Conservation (phyloP, 2,329 filamentous ascomycete genomes). For the Aureobasidium subglaciale region DNA sequence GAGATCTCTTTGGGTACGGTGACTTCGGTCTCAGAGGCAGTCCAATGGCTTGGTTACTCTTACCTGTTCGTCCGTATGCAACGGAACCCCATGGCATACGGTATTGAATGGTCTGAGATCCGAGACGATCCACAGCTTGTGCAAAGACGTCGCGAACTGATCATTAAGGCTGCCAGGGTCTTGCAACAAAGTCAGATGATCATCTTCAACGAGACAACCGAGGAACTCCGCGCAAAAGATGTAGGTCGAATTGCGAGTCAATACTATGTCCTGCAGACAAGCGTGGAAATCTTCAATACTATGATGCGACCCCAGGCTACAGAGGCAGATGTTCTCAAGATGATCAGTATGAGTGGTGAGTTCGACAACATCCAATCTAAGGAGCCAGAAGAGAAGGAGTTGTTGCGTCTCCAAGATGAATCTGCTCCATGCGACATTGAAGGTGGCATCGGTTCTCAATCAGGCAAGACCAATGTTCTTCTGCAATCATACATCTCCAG, state of each 20-base stretch:
- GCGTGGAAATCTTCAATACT: constrained; percentile 90
- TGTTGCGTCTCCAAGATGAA: constrained; percentile 65
- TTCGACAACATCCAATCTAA: constrained; percentile 95
- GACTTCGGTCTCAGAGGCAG: constrained; percentile 85
- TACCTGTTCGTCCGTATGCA: constrained; percentile 97
- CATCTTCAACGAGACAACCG: constrained; percentile 91
- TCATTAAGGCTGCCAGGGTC: constrained; percentile 79
- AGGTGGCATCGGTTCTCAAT: constrained; percentile 57
- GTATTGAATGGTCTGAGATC: constrained; percentile 90
- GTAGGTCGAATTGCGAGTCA: constrained; percentile 95
- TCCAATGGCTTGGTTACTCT: constrained; percentile 96
- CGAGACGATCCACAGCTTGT: constrained; percentile 82
- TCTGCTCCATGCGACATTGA: constrained; percentile 71
- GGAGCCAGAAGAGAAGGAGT: constrained; percentile 82
- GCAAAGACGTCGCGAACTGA: constrained; percentile 73
- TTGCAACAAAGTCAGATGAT: constrained; percentile 97
- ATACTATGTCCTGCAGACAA: constrained; percentile 89
- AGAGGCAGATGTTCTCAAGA: constrained; percentile 86
- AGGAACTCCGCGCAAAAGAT: constrained; percentile 89
- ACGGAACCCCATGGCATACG: constrained; percentile 82
- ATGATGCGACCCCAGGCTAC: constrained; percentile 83
- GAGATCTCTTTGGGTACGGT: constrained; percentile 92
- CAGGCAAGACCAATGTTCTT: constrained; percentile 92
- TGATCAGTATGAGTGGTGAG: constrained; percentile 96
- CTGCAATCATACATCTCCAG: constrained; percentile 91